Conservation (phyloP, 2,329 filamentous ascomycete species). For the Nemania abortiva region DNA sequence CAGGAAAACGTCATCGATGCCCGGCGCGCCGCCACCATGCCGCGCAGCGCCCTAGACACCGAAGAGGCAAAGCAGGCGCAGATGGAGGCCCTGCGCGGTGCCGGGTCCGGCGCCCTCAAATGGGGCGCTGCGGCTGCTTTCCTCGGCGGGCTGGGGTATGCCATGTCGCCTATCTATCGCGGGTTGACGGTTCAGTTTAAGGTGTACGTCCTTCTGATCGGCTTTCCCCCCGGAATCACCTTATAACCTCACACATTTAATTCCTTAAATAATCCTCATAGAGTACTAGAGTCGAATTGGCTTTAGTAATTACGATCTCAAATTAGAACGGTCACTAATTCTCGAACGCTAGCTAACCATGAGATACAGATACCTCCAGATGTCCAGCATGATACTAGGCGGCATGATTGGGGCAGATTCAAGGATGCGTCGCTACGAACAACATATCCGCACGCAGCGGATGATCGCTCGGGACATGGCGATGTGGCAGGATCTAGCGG, state of each 20-base stretch:
- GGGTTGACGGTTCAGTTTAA: conserved; percentile 81
- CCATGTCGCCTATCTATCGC: conserved; percentile 77
- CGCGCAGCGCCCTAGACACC: conserved; percentile 69
- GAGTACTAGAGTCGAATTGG: not conserved
- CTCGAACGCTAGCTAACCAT: conserved; percentile 7
- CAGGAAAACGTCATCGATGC: not conserved
- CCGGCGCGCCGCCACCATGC: conserved; percentile 28
- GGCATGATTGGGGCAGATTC: conserved; percentile 81
- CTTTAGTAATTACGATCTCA: too few relatives aligned
- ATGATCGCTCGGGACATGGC: conserved; percentile 73
- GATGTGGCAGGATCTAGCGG: conserved; percentile 73
- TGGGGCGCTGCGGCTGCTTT: conserved; percentile 77
- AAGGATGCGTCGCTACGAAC: conserved; percentile 75
- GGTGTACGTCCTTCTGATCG: too few relatives aligned
- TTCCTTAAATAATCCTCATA: not conserved
- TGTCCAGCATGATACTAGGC: conserved; percentile 87
- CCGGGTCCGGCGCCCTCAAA: conserved; percentile 74
- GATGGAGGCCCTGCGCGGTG: conserved; percentile 78
- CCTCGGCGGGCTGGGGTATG: conserved; percentile 71
- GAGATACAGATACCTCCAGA: conserved; percentile 76
- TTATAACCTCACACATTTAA: not conserved
- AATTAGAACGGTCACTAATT: not conserved
- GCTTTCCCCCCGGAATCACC: not conserved
- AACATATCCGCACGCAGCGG: conserved; percentile 72
- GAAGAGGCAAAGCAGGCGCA: conserved; percentile 77